Evolutionary conservation across 2,329 filamentous ascomycete genomes (phyloP), one percentile per base, ranked within the genome.

Genomic region (Grosmannia clavigera): DNA sequence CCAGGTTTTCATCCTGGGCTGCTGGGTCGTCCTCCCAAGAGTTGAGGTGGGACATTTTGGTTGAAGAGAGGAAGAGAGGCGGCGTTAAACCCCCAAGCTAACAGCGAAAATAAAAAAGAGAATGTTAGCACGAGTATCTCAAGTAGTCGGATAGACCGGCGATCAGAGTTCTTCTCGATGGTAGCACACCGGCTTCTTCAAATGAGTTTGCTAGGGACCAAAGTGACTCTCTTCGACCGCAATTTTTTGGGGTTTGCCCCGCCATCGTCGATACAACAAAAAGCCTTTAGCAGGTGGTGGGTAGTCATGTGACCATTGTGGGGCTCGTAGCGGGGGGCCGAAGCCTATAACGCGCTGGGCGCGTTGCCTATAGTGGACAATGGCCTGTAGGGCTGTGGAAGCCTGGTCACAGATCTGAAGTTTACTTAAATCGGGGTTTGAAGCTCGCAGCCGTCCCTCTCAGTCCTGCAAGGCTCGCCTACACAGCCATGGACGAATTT

Each of bases 1-100:
- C 83, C 73, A 95, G 83, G 72, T 83, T 83, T 68, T 89, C 87
- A 68, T 92, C 87, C 78, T 90, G 86, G 64, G 83, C 85, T 60
- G 86, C 79, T 69, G 86, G 85, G 69, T 92, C 89, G 70, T 95
- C 90, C 76, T 97, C 92, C 89, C 94, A 97, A 64, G 91, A 96
- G 74, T 95, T 91, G 69, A 90, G 88, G 73, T 92, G 85, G 68
- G 92, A 62, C 64, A 65, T 65, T 53, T 31, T 65, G 38, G 31
- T 10, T 16, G 48, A 51, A 29, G 31, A 10, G 6, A 5, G 27
- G 9, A 27, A 51, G 25, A 51, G 48, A 51, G 14, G 27, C 27
- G 27, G 50, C 27, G 27, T 52, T 27, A 19, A 14, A 29, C 25
- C 25, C 38, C 10, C 12, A 19, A 38, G 29, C 46, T 5, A n/a